Conservation (phyloP, 148 eudicot genomes). For the Suaeda aralocaspica region DNA sequence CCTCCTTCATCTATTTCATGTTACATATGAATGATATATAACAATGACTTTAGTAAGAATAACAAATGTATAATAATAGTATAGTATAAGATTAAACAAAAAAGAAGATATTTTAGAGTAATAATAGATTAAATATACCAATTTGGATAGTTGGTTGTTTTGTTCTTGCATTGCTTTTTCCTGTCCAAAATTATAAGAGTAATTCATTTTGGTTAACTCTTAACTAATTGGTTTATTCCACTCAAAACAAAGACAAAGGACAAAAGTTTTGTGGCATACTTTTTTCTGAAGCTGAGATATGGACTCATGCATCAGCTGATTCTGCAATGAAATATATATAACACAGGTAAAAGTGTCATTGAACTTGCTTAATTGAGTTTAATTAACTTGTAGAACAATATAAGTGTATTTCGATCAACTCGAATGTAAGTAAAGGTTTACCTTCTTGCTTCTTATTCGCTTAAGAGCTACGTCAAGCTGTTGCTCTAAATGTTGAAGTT, state of each 20-base stretch:
- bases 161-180: conserved; percentile 53
- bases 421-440: neutral
- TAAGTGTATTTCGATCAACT: too few species aligned
- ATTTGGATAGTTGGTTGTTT: conserved; percentile 43
- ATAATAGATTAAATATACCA: conserved; percentile 31
- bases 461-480: conserved; percentile 72
- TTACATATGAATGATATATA: neutral
- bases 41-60: neutral
- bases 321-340: conserved; percentile 35
- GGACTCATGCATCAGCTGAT: conserved; percentile 70
- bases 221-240: neutral
- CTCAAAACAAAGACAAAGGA: neutral
- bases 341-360: neutral
- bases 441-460: conserved; percentile 72
- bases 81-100: neutral
- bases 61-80: too few species aligned
- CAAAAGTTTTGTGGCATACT: conserved; percentile 24
- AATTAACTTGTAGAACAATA: too few species aligned
- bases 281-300: conserved; percentile 70
- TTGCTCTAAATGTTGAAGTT: conserved; percentile 73
- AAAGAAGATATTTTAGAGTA: neutral
- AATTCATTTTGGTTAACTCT: neutral
- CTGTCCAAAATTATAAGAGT: conserved; percentile 45
- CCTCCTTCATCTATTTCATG: conserved; percentile 45
- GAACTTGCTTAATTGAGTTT: neutral